Conservation (phyloP, 257 asterid species). For the Scutellaria galericulata region DNA sequence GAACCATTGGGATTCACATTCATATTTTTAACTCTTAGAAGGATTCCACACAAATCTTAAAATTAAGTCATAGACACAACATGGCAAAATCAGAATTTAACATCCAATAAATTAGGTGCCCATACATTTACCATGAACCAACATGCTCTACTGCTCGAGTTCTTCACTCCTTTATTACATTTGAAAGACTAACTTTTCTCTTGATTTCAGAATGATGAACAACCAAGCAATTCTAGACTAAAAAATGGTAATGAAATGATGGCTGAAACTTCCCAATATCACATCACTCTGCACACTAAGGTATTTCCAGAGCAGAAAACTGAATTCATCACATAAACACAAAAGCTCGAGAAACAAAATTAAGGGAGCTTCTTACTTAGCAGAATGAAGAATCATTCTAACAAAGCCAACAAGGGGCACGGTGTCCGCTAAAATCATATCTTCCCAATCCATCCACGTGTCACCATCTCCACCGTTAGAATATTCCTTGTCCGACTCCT, state of each 20-base stretch:
- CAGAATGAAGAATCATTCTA: slow-evolving; percentile 87
- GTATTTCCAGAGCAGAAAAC: background rate
- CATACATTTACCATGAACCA: background rate
- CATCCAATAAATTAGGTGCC: background rate
- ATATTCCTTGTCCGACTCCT: slow-evolving; percentile 40
- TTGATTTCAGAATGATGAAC: background rate
- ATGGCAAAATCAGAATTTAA: background rate
- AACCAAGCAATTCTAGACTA: background rate
- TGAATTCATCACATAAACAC: background rate
- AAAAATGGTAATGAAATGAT: too few relatives aligned
- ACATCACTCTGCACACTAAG: background rate
- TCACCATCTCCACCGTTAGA: slow-evolving; percentile 40
- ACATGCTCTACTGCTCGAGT: background rate
- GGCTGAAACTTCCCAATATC: background rate
- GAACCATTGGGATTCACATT: slow-evolving; percentile 2
- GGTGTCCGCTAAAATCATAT: slow-evolving; percentile 89
- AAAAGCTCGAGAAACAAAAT: background rate
- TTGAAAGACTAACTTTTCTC: background rate
- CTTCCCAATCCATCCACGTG: slow-evolving; percentile 91
- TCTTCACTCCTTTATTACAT: background rate
- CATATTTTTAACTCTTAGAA: slow-evolving; percentile 1
- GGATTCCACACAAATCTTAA: background rate
- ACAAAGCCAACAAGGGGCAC: slow-evolving; percentile 87
- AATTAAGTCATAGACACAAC: slow-evolving; percentile 5
- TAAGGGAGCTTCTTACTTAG: slow-evolving; percentile 54